These are phyloP conservation scores for Saccharomycopsis guyanensis DNA, from an alignment of 805 yeast genomes.

Conservation along the genomic window DNA sequence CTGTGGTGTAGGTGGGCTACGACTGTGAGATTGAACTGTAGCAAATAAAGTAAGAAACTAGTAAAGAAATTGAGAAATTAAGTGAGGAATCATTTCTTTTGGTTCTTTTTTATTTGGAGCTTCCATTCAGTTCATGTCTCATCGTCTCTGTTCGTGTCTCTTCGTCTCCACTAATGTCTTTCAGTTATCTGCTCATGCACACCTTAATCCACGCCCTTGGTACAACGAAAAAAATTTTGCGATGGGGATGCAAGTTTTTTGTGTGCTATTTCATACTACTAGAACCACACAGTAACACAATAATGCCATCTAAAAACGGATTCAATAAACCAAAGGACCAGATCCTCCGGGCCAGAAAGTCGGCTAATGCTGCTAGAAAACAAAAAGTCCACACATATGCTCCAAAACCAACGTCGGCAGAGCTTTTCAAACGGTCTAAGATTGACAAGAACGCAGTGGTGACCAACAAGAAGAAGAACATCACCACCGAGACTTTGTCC, in stretches of 20 bases:
- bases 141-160: too few species aligned
- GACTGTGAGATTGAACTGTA: too few species aligned
- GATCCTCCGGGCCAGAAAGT: conserved; percentile 8
- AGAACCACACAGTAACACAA: not conserved
- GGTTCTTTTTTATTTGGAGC: too few species aligned
- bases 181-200: too few species aligned
- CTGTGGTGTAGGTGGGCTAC: too few species aligned
- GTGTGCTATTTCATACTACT: not conserved
- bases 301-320: conserved; percentile 77
- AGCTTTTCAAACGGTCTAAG: conserved; percentile 12
- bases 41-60: too few species aligned
- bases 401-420: conserved; percentile 19
- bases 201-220: not conserved
- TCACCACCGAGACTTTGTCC: conserved; percentile 57
- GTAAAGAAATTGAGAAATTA: too few species aligned
- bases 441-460: conserved; percentile 13
- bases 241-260: not conserved
- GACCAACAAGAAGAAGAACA: conserved; percentile 21
- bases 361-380: conserved; percentile 5
- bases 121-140: too few species aligned
- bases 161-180: too few species aligned
- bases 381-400: conserved; percentile 10
- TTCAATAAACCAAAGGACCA: conserved; percentile 68
- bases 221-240: not conserved
- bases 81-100: too few species aligned